Evolutionary conservation across 2,329 filamentous ascomycete genomes (phyloP).

Genomic region (Verticillium nonalfalfae): DNA sequence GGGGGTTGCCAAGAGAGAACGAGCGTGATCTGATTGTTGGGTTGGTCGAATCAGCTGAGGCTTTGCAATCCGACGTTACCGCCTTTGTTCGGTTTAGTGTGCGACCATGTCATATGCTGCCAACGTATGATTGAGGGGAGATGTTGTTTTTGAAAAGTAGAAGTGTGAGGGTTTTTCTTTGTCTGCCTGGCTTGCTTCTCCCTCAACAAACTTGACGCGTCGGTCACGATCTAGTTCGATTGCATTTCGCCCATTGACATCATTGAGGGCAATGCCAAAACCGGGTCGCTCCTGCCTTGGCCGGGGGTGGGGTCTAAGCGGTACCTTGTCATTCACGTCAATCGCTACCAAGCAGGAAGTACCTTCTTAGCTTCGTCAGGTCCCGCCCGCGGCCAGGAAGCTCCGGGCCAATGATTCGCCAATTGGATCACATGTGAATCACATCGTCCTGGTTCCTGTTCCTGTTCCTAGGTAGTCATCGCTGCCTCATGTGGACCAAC

Average conservation of each 20-base stretch:
- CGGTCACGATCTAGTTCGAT: neutral
- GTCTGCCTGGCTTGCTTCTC: neutral
- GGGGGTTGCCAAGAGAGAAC: neutral
- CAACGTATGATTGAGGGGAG: neutral
- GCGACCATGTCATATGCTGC: neutral
- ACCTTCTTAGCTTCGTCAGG: neutral
- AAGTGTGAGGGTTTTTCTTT: neutral
- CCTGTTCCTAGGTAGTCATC: neutral
- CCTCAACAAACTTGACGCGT: neutral
- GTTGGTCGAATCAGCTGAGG: neutral
- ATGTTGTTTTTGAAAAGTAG: neutral
- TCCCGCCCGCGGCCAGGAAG: neutral
- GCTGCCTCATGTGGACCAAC: neutral
- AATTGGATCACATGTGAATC: neutral
- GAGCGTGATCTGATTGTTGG: neutral
- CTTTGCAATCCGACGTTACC: neutral
- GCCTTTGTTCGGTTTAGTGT: neutral
- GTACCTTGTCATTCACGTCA: neutral
- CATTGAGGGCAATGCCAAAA: neutral
- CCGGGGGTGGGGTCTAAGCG: neutral
- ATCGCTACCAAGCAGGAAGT: neutral
- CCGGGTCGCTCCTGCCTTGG: neutral
- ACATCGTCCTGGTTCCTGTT: neutral
- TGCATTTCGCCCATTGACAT: neutral
- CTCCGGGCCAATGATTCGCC: neutral